These are phyloP conservation scores for Lecanicillium sp. DNA, from an alignment of 2,329 filamentous ascomycete genomes.

Conservation along the genomic window DNA sequence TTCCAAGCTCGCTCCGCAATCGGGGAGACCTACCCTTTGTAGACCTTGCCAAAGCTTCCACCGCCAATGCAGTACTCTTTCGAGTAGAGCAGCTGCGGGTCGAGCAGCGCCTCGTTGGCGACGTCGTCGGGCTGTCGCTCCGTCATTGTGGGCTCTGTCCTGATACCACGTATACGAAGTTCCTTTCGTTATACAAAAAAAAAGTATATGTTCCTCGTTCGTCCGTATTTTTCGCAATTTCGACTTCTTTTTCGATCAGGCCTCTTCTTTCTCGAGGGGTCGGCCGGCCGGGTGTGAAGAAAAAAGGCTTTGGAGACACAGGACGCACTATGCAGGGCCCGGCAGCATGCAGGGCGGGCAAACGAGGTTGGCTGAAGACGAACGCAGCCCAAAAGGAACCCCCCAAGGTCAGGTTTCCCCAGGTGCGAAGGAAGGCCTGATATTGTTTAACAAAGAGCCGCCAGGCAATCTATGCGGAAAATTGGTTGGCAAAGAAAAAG, in stretches of 20 bases:
- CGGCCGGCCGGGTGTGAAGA: background rate
- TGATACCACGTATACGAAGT: too few relatives aligned
- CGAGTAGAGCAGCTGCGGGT: constrained; percentile 88
- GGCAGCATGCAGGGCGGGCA: constrained; percentile 9
- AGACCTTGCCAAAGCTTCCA: constrained; percentile 97
- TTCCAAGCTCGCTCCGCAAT: background rate
- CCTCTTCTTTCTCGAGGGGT: too few relatives aligned
- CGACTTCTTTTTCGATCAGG: too few relatives aligned
- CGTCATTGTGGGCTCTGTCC: constrained; percentile 35
- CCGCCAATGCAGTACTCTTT: constrained; percentile 91
- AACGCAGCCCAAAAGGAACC: too few relatives aligned
- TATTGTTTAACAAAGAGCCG: too few relatives aligned
- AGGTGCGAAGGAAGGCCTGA: too few relatives aligned
- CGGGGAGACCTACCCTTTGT: constrained; percentile 68
- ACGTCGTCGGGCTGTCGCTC: constrained; percentile 43
- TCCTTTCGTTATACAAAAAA: too few relatives aligned
- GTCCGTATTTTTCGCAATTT: background rate
- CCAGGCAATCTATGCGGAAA: too few relatives aligned
- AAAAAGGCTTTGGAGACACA: background rate
- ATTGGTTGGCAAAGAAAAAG: too few relatives aligned
- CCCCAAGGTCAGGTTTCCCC: too few relatives aligned
- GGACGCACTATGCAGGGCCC: constrained; percentile 4
- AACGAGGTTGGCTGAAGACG: too few relatives aligned
- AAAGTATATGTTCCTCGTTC: background rate
- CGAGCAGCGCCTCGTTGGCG: constrained; percentile 51